Evolutionary conservation across 2,329 filamentous ascomycete genomes (phyloP).

Genomic region (Thelonectria discophora): DNA sequence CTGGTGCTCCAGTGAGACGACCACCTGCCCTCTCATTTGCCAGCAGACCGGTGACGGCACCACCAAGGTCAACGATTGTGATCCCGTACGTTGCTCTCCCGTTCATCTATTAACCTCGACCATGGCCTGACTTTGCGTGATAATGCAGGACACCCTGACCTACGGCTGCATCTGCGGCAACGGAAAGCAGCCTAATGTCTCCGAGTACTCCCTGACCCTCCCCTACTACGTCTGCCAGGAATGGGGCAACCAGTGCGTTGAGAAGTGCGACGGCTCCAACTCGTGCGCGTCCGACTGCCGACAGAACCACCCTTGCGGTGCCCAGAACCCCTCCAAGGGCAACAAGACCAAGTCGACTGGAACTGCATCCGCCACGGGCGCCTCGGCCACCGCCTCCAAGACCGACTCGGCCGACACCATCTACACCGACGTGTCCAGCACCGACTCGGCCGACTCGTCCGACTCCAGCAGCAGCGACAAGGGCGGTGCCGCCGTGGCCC

Average conservation of each 20-base stretch:
- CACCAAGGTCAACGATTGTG: slow-evolving; percentile 70
- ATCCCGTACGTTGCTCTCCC: slow-evolving; percentile 61
- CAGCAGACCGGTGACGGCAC: slow-evolving; percentile 63
- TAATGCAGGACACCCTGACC: slow-evolving; percentile 63
- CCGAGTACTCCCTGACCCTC: slow-evolving; percentile 80
- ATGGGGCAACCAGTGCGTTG: slow-evolving; percentile 75
- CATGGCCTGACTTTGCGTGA: slow-evolving; percentile 12
- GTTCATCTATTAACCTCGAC: neutral
- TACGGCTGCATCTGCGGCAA: slow-evolving; percentile 78
- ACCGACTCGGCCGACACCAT: slow-evolving; percentile 49
- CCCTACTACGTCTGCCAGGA: slow-evolving; percentile 80
- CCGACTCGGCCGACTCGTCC: slow-evolving; percentile 20
- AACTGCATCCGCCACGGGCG: slow-evolving; percentile 47
- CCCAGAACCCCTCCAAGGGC: slow-evolving; percentile 66
- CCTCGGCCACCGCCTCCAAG: slow-evolving; percentile 47
- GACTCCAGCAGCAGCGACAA: slow-evolving; percentile 25
- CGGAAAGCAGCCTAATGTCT: slow-evolving; percentile 73
- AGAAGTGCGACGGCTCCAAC: slow-evolving; percentile 61
- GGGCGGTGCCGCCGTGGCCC: slow-evolving; percentile 42
- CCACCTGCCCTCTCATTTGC: slow-evolving; percentile 78
- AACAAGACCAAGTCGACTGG: slow-evolving; percentile 65
- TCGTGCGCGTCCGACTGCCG: slow-evolving; percentile 70
- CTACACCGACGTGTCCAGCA: slow-evolving; percentile 38
- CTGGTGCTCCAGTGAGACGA: slow-evolving; percentile 73
- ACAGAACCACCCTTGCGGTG: slow-evolving; percentile 76